Conservation (phyloP, 495 filamentous ascomycete species). For the Aspergillus olivimuriae region DNA sequence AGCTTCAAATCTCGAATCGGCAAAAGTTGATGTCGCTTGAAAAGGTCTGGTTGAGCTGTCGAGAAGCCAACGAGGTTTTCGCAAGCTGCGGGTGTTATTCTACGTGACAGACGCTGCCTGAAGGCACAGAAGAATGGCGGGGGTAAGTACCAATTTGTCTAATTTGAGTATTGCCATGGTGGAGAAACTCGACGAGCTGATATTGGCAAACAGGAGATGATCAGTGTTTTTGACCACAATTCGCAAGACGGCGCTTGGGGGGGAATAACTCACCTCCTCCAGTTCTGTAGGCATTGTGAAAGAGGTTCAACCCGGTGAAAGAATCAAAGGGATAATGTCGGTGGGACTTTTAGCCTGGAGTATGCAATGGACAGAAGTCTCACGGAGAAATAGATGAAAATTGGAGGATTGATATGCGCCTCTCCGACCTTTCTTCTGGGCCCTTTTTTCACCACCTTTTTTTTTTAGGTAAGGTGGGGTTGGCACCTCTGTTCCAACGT, state of each 20-base stretch:
- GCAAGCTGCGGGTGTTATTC: slow-evolving; percentile 58
- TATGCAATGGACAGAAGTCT: too few relatives aligned
- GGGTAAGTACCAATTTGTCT: slow-evolving; percentile 63
- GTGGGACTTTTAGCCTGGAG: background rate
- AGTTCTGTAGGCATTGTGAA: slow-evolving; percentile 72
- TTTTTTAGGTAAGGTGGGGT: background rate
- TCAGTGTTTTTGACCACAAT: background rate
- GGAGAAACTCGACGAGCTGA: slow-evolving; percentile 87
- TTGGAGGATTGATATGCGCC: too few relatives aligned
- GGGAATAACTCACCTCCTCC: slow-evolving; percentile 58
- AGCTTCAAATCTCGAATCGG: slow-evolving; percentile 86
- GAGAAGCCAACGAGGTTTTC: slow-evolving; percentile 87
- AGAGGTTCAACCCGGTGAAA: background rate
- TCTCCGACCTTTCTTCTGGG: too few relatives aligned
- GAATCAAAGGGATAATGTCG: background rate
- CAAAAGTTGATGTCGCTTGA: slow-evolving; percentile 72
- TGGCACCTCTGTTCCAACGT: background rate
- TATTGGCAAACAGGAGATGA: too few relatives aligned
- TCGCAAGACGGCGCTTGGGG: background rate
- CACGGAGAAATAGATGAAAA: too few relatives aligned
- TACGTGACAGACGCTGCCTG: too few relatives aligned
- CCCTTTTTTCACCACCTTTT: background rate
- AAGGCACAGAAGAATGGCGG: too few relatives aligned
- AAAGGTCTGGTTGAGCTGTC: slow-evolving; percentile 65
- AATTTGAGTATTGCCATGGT: slow-evolving; percentile 81